phyloP scores from a whole-genome alignment of 2,329 filamentous ascomycete species.

The Diaporthe vaccinii region DNA sequence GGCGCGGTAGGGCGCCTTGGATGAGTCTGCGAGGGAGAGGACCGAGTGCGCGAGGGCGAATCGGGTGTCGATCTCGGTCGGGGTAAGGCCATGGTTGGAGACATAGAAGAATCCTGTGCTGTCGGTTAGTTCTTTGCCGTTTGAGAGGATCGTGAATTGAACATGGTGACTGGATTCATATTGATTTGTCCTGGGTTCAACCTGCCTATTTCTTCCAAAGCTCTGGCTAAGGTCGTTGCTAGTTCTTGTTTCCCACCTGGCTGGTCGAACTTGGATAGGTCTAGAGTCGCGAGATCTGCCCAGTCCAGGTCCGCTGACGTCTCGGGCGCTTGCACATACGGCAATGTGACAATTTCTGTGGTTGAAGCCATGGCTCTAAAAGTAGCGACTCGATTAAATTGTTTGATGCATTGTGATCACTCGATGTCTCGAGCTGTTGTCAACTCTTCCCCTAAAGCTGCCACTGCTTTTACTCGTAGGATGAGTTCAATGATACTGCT shows the following conservation, averaged over 20 bases:
- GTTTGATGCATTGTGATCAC: neutral
- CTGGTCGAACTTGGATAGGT: constrained; percentile 38
- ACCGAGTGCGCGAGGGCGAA: constrained; percentile 69
- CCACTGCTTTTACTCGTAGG: neutral
- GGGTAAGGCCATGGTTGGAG: constrained; percentile 68
- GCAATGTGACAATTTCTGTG: neutral
- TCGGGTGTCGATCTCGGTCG: constrained; percentile 68
- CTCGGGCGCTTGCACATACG: constrained; percentile 2
- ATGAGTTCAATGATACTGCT: neutral
- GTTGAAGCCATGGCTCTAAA: neutral
- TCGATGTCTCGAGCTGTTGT: neutral
- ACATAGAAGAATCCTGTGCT: constrained; percentile 65
- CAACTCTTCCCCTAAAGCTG: too few species aligned
- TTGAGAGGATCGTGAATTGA: too few species aligned
- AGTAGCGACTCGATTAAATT: neutral
- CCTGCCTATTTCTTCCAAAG: constrained; percentile 34
- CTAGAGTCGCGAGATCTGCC: constrained; percentile 36
- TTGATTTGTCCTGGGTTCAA: neutral
- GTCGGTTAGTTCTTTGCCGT: neutral
- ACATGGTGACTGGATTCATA: neutral
- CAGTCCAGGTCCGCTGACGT: constrained; percentile 13
- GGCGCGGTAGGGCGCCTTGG: constrained; percentile 65
- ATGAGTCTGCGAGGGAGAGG: constrained; percentile 60
- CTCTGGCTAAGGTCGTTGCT: constrained; percentile 43
- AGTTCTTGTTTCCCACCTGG: constrained; percentile 42